These are phyloP conservation scores for Prunus davidiana DNA, from an alignment of 306 rosid species.

Conservation along the genomic window DNA sequence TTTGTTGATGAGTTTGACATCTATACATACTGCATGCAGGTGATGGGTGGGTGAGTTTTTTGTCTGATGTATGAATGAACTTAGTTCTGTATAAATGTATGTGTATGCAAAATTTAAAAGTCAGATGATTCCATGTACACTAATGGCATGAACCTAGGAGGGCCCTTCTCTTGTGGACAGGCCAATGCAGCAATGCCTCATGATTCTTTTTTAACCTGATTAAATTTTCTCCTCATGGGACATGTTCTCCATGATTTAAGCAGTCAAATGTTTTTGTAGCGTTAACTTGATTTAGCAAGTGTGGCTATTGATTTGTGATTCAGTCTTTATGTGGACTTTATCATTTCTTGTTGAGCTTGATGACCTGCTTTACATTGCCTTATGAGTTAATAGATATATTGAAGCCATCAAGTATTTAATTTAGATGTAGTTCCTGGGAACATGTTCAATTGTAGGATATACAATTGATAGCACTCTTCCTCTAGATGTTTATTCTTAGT, in stretches of 20 bases:
- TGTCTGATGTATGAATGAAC: background rate
- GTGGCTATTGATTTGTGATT: background rate
- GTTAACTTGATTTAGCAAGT: background rate
- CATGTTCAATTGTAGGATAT: background rate
- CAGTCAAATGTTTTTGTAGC: background rate
- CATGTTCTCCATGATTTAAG: background rate
- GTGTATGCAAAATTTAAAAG: background rate
- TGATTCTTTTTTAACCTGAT: background rate
- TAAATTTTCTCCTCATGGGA: background rate
- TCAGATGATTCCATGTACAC: background rate
- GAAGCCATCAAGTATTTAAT: background rate
- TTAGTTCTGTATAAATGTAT: background rate
- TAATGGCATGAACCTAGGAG: background rate
- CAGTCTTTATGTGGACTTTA: background rate
- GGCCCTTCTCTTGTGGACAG: background rate
- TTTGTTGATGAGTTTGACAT: background rate
- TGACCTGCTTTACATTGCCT: background rate
- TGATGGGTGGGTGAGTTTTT: background rate
- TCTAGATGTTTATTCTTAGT: background rate
- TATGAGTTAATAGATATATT: background rate
- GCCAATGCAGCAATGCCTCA: background rate
- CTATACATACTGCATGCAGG: background rate
- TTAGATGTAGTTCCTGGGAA: background rate
- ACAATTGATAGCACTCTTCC: background rate
- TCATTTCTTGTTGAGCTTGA: background rate